These are phyloP conservation scores for Skeletonema potamos DNA, from an alignment of 108 stramenopile species.

Conservation along the genomic window DNA sequence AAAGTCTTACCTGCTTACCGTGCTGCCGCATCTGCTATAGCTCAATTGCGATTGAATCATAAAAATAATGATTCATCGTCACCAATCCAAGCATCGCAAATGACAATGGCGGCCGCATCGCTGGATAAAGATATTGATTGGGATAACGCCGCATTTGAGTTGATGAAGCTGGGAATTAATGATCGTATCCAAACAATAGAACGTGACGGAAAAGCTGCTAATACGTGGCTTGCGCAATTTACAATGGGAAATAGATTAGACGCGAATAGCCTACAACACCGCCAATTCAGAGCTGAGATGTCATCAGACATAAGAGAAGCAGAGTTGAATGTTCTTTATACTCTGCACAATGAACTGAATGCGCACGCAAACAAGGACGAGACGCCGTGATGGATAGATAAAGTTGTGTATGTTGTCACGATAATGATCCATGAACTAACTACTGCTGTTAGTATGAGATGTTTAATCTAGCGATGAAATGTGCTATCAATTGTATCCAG, in stretches of 20 bases:
- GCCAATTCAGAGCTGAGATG: conserved; percentile 16
- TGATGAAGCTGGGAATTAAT: conserved; percentile 28
- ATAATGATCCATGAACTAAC: no score
- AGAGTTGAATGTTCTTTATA: conserved; percentile 33
- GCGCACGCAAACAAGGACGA: background rate
- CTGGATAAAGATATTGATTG: conserved; percentile 24
- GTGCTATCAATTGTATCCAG: no score
- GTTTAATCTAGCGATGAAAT: no score
- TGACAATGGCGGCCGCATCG: conserved; percentile 35
- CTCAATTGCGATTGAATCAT: conserved; percentile 29
- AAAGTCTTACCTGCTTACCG: conserved; percentile 32
- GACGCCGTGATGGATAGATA: background rate
- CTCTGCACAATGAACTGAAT: background rate
- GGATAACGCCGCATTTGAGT: conserved; percentile 17
- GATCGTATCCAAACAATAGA: conserved; percentile 33
- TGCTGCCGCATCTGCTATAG: conserved; percentile 45
- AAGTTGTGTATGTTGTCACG: no score
- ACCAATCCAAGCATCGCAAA: conserved; percentile 31
- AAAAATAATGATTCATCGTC: conserved; percentile 13
- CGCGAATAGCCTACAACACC: conserved; percentile 4
- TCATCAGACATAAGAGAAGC: conserved; percentile 31
- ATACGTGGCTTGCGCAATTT: conserved; percentile 28
- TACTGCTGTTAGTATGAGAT: no score
- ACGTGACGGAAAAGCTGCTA: conserved; percentile 16
- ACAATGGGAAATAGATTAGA: background rate